Base-by-base conservation (phyloP, 129 eudicot species). In the Arctium minus region DNA sequence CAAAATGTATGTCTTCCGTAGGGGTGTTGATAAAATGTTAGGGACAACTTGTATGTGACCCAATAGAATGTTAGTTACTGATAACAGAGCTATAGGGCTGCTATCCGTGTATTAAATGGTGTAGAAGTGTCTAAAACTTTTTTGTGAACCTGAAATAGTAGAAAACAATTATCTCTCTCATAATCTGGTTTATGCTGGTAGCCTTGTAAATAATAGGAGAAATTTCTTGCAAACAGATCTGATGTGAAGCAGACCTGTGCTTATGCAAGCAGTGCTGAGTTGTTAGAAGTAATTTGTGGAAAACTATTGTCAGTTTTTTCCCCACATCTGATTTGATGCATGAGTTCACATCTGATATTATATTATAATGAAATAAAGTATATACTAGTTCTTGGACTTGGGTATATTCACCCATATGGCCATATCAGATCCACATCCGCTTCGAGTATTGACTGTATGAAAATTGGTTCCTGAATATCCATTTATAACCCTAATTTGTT, bases 401-500 rank as follows among this genome's bases (percentile, higher is more conserved):
- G 33, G 8, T 29, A 0, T 68, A 29, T 17, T 13, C 17, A 79
- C 75, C 8, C 15, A 50, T 80, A 8, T 15, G 22, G 50, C n/a
- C 36, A 72, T 53, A 46, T 56, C 32, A 6, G 50, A 46, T 70
- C 50, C 53, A 53, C 72, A 15, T 72, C 17, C 33, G n/a, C 35
- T 56, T 37, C 38, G 40, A 72, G 70, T 18, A 78, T 35, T 75
- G 56, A 75, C 6, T 82, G 32, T 33, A 44, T 0, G 42, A 74
- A 65, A 32, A n/a, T 33, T 44, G 53, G 39, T 68, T 35, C 32
- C 33, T 5, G 3, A 27, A 44, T 46, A 48, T 46, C 32, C 60
- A 73, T 79, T 12, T 7, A 67, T 32, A 74, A 70, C 27, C 46
- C 84, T 84, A 79, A 84, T 84, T 73, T 62, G 70, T 53, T 79